Conservation (phyloP, 2,329 filamentous ascomycete species). For the Fusarium avenaceum region DNA sequence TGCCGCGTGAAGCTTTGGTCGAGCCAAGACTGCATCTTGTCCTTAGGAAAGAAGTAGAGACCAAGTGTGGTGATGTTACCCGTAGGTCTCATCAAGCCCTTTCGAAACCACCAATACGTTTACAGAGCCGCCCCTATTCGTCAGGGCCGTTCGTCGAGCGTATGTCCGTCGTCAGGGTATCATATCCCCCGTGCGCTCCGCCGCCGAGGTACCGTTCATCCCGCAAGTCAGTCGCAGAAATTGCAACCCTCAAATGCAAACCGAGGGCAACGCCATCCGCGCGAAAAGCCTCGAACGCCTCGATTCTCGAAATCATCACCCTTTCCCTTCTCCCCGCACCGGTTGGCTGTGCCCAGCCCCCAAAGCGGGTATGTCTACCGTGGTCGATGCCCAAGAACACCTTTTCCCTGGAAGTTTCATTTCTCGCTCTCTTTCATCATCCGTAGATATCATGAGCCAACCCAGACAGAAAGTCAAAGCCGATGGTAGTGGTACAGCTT, state of each 20-base stretch:
- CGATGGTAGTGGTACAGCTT: slow-evolving; percentile 50
- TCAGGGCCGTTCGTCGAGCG: slow-evolving; percentile 52
- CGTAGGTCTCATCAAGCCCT: slow-evolving; percentile 24
- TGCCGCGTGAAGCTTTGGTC: slow-evolving; percentile 27
- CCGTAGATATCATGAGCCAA: slow-evolving; percentile 51
- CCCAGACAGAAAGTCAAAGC: slow-evolving; percentile 52
- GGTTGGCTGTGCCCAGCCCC: slow-evolving; percentile 41
- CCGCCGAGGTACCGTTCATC: slow-evolving; percentile 45
- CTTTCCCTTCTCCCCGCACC: slow-evolving; percentile 39
- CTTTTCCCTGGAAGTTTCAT: slow-evolving; percentile 42
- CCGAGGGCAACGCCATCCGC: slow-evolving; percentile 46
- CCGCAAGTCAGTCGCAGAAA: slow-evolving; percentile 47
- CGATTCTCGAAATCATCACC: slow-evolving; percentile 36
- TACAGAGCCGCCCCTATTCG: slow-evolving; percentile 47
- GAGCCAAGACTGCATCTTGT: slow-evolving; percentile 30
- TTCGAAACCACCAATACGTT: slow-evolving; percentile 44
- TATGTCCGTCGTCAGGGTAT: slow-evolving; percentile 56
- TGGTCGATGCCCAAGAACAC: slow-evolving; percentile 46
- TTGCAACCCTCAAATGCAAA: slow-evolving; percentile 48
- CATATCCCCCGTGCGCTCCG: slow-evolving; percentile 49
- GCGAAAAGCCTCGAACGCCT: slow-evolving; percentile 49
- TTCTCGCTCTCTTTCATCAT: slow-evolving; percentile 49
- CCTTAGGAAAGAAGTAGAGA: slow-evolving; percentile 27
- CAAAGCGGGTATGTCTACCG: slow-evolving; percentile 47
- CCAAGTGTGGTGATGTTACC: slow-evolving; percentile 32